Conservation (phyloP, 2,329 filamentous ascomycete species). For the Emergomyces orientalis region DNA sequence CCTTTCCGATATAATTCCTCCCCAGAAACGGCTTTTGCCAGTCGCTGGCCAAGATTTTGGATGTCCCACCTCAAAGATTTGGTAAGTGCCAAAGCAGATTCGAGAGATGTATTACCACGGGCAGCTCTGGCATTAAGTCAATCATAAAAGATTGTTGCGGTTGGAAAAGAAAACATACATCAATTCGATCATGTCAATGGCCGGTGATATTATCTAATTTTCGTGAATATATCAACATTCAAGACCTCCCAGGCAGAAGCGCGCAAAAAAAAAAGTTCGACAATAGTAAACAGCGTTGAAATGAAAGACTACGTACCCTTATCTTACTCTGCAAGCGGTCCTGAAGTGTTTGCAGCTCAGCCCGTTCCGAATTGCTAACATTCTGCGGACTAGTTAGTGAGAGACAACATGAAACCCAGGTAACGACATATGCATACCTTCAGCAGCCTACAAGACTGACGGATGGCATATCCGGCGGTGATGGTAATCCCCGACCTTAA, state of each 20-base stretch:
- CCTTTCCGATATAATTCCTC: conserved; percentile 39
- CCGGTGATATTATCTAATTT: conserved; percentile 68
- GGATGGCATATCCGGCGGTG: conserved; percentile 76
- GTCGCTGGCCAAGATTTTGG: conserved; percentile 62
- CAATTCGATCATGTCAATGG: conserved; percentile 85
- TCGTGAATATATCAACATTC: background rate
- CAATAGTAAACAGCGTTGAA: background rate
- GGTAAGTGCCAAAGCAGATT: conserved; percentile 74
- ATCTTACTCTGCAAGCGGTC: conserved; percentile 75
- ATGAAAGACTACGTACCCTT: conserved; percentile 44
- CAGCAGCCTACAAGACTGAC: conserved; percentile 67
- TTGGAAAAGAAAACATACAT: conserved; percentile 47
- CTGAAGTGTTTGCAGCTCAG: conserved; percentile 65
- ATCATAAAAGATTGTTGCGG: background rate
- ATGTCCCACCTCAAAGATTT: conserved; percentile 78
- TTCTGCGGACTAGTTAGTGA: conserved; percentile 36
- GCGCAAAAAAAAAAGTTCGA: conserved; percentile 8
- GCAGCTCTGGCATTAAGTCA: conserved; percentile 43
- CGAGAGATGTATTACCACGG: conserved; percentile 67
- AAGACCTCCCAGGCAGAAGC: background rate
- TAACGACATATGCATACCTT: conserved; percentile 41
- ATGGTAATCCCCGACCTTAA: conserved; percentile 68
- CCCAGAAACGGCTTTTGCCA: conserved; percentile 58
- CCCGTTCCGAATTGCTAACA: conserved; percentile 60
- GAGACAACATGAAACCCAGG: conserved; percentile 9